Percentiles rank a stretch among this genome's conserved stretches.
phyloP scores from a whole-genome alignment of 2,329 filamentous ascomycete genomes.

The Aspergillus sergii region DNA sequence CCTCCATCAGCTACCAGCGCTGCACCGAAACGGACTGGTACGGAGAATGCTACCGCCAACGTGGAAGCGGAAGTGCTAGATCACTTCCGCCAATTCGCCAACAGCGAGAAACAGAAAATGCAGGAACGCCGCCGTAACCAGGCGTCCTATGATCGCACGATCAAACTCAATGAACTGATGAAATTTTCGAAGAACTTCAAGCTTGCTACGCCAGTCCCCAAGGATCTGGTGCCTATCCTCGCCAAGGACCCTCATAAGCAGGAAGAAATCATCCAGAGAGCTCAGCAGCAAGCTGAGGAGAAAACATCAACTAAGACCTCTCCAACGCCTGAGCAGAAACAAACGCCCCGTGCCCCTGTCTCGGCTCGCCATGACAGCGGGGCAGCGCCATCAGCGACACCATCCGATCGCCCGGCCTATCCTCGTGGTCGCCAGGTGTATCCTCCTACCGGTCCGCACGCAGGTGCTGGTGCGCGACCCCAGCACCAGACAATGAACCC shows the following conservation, averaged over 20 bases:
- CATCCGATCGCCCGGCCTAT: conserved; percentile 52
- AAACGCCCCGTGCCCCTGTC: conserved; percentile 46
- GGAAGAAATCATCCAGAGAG: conserved; percentile 87
- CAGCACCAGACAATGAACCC: conserved; percentile 47
- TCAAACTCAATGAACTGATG: conserved; percentile 91
- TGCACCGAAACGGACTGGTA: conserved; percentile 39
- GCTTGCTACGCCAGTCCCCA: conserved; percentile 86
- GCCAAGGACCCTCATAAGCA: conserved; percentile 97
- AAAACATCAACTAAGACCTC: conserved; percentile 50
- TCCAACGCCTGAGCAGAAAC: conserved; percentile 55
- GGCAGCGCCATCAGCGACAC: conserved; percentile 36
- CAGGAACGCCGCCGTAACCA: conserved; percentile 60
- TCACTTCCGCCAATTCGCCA: conserved; percentile 66
- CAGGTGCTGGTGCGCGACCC: conserved; percentile 42
- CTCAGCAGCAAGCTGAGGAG: conserved; percentile 71
- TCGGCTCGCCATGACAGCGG: conserved; percentile 52
- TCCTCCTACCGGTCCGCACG: conserved; percentile 50
- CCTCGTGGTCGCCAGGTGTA: conserved; percentile 51
- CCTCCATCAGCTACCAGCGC: conserved; percentile 29
- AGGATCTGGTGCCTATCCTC: conserved; percentile 89
- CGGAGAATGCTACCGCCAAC: conserved; percentile 60
- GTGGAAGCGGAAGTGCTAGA: conserved; percentile 64
- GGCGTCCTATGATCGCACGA: conserved; percentile 74
- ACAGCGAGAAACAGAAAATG: conserved; percentile 62
- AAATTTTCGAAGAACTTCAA: conserved; percentile 96